phyloP scores from a whole-genome alignment of 108 stramenopile species.

The Nannochloropsis salina region DNA sequence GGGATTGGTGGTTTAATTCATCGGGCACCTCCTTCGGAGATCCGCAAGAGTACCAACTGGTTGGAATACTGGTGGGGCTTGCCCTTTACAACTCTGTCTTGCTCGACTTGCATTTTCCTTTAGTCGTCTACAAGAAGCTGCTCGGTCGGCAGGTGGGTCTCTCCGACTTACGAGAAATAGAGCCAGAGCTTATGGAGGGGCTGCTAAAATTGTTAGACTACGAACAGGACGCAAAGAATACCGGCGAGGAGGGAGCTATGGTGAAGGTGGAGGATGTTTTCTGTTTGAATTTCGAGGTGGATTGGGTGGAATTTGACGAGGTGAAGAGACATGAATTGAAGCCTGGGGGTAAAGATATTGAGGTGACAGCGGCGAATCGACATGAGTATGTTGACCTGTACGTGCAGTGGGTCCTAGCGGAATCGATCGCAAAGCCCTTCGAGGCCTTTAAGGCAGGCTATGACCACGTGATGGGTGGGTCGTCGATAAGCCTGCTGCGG shows the following conservation, averaged over 20 bases:
- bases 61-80: conserved; percentile 74
- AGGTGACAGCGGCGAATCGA: conserved; percentile 70
- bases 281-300: conserved; percentile 57
- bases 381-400: conserved; percentile 79
- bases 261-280: conserved; percentile 2
- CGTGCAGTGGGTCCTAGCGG: conserved; percentile 65
- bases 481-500: conserved; percentile 41
- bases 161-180: conserved; percentile 66
- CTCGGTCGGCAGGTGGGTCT: conserved; percentile 42
- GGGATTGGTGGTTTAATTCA: conserved; percentile 74
- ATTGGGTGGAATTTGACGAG: conserved; percentile 59
- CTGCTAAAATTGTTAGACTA: conserved; percentile 73
- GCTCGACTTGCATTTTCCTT: conserved; percentile 75
- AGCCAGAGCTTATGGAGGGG: conserved; percentile 66
- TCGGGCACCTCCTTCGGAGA: conserved; percentile 30
- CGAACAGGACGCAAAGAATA: conserved; percentile 48
- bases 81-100: conserved; percentile 83
- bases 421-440: conserved; percentile 40
- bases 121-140: conserved; percentile 76
- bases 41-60: conserved; percentile 64
- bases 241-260: not conserved
- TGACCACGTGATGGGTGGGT: conserved; percentile 47
- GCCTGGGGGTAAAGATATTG: conserved; percentile 66
- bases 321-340: conserved; percentile 66
- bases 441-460: conserved; percentile 48